Evolutionary conservation across 495 filamentous ascomycete genomes (phyloP), one percentile per base, ranked within the genome.

Genomic region (Penicillium fimorum): DNA sequence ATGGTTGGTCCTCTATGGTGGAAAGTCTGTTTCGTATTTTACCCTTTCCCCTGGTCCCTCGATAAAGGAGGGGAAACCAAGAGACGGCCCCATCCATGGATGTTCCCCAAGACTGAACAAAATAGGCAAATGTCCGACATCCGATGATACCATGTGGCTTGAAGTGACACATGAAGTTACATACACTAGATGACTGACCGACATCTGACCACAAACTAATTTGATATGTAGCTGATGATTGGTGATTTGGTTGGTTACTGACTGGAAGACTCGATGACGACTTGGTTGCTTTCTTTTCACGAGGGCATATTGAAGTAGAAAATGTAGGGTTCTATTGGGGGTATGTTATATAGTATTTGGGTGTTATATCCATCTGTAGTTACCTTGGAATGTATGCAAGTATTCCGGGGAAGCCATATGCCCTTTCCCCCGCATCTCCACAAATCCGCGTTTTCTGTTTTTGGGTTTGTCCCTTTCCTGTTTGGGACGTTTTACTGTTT

Each of bases 61-160:
- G 8, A 29, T 9, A 29, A 51, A 41, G 48, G 22, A 12, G 24
- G 35, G 8, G 22, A 24, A 18, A 15, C 25, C 24, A 11, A 27
- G 9, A 24, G 22, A 51, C 24, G 10, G 30, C 30, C 6, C n/a
- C 35, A 38, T 38, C 35, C 15, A 17, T 3, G 15, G 15, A 38
- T 32, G 10, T 30, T 32, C 38, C 13, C 22, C 10, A n/a, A 32
- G 27, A 30, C 24, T 33, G 20, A 15, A 37, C 38, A 17, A 47
- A 54, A 43, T 13, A 40, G 54, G 51, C n/a, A 58, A 53, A 53
- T 41, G 15, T 48, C 43, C 43, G 32, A 35, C 42, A 41, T 38
- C 8, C 61, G 53, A 66, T 64, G 64, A 57, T 61, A 66, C 64
- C 61, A 66, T 66, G 61, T 61, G 64, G 61, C 60, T 54, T 56